Evolutionary conservation across 352 stramenopile species (phyloP), one percentile per base, ranked within the genome.

Genomic region (Pythium volutum): DNA sequence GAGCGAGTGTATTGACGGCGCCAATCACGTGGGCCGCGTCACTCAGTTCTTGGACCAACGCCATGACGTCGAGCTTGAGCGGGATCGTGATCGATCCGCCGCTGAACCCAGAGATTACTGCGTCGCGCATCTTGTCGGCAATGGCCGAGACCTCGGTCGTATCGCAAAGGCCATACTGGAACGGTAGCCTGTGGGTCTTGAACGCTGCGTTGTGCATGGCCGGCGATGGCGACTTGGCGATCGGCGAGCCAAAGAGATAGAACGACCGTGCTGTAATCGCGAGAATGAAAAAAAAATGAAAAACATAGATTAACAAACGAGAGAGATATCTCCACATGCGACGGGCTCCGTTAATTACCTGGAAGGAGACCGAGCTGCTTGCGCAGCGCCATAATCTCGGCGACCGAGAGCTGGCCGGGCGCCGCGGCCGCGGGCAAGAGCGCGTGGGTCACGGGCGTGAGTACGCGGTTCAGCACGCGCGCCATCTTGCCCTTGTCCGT

Each of bases 1-100:
- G 76, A 18, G 98, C 79, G 26, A 99, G 74, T 12, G 97, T 99
- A 80, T 99, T 99, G 36, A 99, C 96, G 38, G 97, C 97, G n/a
- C 97, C 97, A 67, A 99, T 99, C n/a, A 78, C 77, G 42, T 79
- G 75, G 0, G 95, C 97, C n/a, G 96, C 89, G 47, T 95, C 80
- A 22, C 87, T 97, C 45, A 99, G 74, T 27, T 96, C 80, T 69
- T 98, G 81, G 43, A 99, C 63, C 59, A 97, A 87, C 12, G 79
- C 75, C 68, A 99, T 97, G 59, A 99, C 93, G 48, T 92, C 87
- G 31, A 93, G 73, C 74, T 99, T 99, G 74, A 98, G 95, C 25
- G 97, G 97, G 68, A 99, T 99, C 23, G 97, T 99, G 16, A 99
- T 93, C 15, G 88, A 98, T 36, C 86, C 96, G 43, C 97, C 97